Conservation (phyloP, 495 filamentous ascomycete species). For the Extremus antarcticus region DNA sequence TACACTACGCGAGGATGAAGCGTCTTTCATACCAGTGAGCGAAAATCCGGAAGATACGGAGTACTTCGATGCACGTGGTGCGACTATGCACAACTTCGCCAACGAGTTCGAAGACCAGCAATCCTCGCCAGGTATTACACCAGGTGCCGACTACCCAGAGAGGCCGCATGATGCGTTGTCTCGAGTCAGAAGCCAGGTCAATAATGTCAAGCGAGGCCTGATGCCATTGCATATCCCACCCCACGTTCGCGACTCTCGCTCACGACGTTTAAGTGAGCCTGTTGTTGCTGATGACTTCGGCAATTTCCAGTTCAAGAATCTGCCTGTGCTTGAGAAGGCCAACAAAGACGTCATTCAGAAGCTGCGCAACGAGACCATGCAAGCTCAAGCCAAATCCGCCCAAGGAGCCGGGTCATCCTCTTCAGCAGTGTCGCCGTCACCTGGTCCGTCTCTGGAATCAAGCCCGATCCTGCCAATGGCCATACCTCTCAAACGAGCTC, state of each 20-base stretch:
- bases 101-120: constrained; percentile 88
- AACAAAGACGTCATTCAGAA: constrained; percentile 99
- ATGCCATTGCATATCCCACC: constrained; percentile 95
- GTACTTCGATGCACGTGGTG: constrained; percentile 89
- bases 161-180: constrained; percentile 91
- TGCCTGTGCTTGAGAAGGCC: constrained; percentile 91
- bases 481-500: constrained; percentile 71
- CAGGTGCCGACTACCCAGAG: constrained; percentile 61
- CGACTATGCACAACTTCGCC: constrained; percentile 76
- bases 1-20: constrained; percentile 78
- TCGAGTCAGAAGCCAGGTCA: constrained; percentile 76
- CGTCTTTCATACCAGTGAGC: constrained; percentile 84
- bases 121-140: constrained; percentile 53
- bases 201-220: constrained; percentile 68
- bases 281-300: constrained; percentile 86
- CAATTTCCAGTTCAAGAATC: constrained; percentile 91
- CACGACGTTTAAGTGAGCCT: constrained; percentile 80
- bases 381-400: constrained; percentile 29
- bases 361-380: constrained; percentile 65
- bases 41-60: constrained; percentile 96
- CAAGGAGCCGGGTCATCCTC: constrained; percentile 9
- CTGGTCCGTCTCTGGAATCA: constrained; percentile 63
- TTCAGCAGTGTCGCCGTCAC: constrained; percentile 32
- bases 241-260: constrained; percentile 84
- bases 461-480: constrained; percentile 71